Evolutionary conservation across 345 rosid genomes (phyloP).

Genomic region (Boechera divaricarpa): DNA sequence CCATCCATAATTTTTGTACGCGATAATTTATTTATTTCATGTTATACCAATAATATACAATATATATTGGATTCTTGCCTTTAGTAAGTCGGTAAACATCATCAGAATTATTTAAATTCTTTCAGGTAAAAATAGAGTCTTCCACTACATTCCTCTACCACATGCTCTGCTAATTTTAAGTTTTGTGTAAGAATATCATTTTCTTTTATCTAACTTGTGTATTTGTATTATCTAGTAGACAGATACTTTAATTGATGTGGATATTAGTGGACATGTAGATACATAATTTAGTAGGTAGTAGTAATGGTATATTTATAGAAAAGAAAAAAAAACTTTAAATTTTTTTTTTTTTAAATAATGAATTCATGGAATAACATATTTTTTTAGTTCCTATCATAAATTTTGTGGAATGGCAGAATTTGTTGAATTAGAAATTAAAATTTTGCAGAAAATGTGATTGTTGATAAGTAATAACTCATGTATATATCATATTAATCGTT

Average conservation of each 20-base stretch:
- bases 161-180: slow-evolving; percentile 12
- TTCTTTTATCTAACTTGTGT: not conserved
- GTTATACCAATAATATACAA: slow-evolving; percentile 1
- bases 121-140: slow-evolving; percentile 28
- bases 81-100: slow-evolving; percentile 38
- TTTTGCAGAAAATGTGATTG: not conserved
- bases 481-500: not conserved
- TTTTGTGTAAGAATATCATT: not conserved
- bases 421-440: not conserved
- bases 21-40: slow-evolving; percentile 27
- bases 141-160: slow-evolving; percentile 29
- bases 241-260: too few species aligned
- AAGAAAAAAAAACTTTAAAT: not conserved
- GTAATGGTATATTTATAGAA: not conserved
- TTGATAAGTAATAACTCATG: not conserved
- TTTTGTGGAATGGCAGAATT: not conserved
- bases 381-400: not conserved
- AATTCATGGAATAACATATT: not conserved
- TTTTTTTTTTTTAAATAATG: not conserved
- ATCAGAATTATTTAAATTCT: slow-evolving; percentile 41
- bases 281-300: not conserved
- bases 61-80: slow-evolving; percentile 41
- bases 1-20: slow-evolving; percentile 14
- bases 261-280: not conserved
- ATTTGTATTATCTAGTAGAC: not conserved